Conservation (phyloP, 2,329 filamentous ascomycete species). For the Chaetomium sp. region DNA sequence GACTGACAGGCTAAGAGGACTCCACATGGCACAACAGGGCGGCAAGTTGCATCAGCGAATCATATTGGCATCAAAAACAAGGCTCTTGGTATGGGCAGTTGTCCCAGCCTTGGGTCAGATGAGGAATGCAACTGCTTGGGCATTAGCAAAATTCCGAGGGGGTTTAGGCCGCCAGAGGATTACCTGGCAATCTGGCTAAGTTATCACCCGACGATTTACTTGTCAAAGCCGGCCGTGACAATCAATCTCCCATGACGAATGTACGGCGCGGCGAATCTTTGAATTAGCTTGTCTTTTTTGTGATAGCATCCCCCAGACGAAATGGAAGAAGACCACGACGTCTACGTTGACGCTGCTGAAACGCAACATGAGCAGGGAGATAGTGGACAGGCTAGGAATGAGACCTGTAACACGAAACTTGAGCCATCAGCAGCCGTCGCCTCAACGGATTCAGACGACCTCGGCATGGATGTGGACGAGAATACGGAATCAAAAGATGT, state of each 20-base stretch:
- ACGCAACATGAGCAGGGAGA: not conserved
- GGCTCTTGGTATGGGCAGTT: not conserved
- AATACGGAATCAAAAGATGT: not conserved
- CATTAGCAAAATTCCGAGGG: not conserved
- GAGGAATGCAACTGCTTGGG: not conserved
- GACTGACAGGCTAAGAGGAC: not conserved
- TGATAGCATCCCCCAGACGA: not conserved
- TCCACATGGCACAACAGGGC: slow-evolving; percentile 6
- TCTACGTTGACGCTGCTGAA: not conserved
- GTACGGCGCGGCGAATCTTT: not conserved
- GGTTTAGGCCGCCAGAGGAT: not conserved
- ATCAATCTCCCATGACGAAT: not conserved
- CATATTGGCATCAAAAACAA: not conserved
- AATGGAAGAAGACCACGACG: not conserved
- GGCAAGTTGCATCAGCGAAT: not conserved
- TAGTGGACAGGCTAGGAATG: not conserved
- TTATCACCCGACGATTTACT: not conserved
- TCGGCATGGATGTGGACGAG: not conserved
- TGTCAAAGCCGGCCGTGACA: not conserved
- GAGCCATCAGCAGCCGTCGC: not conserved
- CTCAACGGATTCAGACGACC: not conserved
- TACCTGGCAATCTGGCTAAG: not conserved
- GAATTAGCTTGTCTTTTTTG: not conserved
- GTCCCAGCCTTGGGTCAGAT: not conserved
- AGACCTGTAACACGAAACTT: not conserved